A percentile compares a stretch with the other conserved stretches of the same genome.
Evolutionary conservation across 257 asterid genomes (phyloP).

Genomic region (Coffea eugenioides): DNA sequence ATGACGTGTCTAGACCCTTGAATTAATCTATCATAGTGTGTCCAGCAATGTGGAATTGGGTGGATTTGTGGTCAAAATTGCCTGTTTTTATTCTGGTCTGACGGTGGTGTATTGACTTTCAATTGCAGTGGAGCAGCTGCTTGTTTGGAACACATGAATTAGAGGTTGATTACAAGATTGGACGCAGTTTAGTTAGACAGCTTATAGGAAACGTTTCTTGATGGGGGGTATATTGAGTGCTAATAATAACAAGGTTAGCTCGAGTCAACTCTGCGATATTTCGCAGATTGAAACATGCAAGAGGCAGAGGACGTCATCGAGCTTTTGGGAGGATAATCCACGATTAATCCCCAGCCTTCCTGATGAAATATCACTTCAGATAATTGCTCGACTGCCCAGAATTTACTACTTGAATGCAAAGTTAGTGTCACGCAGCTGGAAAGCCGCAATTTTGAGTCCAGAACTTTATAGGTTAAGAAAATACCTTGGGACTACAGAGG

Average conservation of each 20-base stretch:
- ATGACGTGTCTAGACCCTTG: not conserved
- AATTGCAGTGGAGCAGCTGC: slow-evolving; percentile 12
- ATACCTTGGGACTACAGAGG: slow-evolving; percentile 69
- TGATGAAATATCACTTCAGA: slow-evolving; percentile 77
- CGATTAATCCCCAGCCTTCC: slow-evolving; percentile 74
- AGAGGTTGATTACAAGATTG: slow-evolving; percentile 7
- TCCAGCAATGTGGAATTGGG: not conserved
- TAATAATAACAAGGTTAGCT: slow-evolving; percentile 35
- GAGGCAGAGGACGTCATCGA: slow-evolving; percentile 59
- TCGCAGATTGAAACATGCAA: slow-evolving; percentile 61
- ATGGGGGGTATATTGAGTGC: slow-evolving; percentile 81
- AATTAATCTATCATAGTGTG: not conserved
- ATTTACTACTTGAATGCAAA: slow-evolving; percentile 49
- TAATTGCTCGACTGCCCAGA: slow-evolving; percentile 79
- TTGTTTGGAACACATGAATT: not conserved
- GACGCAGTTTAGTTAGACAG: slow-evolving; percentile 12
- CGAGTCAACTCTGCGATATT: slow-evolving; percentile 34
- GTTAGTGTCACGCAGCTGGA: slow-evolving; percentile 73
- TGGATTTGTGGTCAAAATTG: not conserved
- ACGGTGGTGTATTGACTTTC: not conserved
- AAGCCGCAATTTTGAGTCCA: slow-evolving; percentile 54
- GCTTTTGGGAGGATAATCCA: slow-evolving; percentile 66
- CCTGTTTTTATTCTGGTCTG: not conserved
- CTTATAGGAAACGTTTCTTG: slow-evolving; percentile 6
- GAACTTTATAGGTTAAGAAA: slow-evolving; percentile 66